These are phyloP conservation scores for Trypanosoma rangeli DNA, from an alignment of 208 protist species.

Conservation along the genomic window DNA sequence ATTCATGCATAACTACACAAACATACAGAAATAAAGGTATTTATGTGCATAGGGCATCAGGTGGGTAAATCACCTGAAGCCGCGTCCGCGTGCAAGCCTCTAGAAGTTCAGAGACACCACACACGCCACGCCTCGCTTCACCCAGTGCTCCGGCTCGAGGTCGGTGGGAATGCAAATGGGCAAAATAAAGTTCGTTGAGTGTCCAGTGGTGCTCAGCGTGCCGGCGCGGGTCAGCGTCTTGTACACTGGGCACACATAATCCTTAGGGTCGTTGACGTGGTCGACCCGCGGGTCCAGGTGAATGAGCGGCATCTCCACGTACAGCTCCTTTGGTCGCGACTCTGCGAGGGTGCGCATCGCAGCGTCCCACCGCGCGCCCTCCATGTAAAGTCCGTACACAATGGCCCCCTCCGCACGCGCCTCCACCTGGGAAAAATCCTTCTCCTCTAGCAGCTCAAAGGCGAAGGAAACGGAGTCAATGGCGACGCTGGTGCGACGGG, in stretches of 20 bases:
- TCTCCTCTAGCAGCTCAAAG: constrained; percentile 68
- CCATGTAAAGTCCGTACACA: constrained; percentile 96
- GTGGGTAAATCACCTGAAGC: not conserved
- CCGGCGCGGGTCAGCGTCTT: constrained; percentile 95
- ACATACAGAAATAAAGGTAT: not conserved
- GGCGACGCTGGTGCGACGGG: constrained; percentile 90
- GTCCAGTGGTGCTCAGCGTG: constrained; percentile 97
- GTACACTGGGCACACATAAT: constrained; percentile 97
- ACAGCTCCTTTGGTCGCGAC: constrained; percentile 95
- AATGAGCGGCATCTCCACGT: constrained; percentile 91
- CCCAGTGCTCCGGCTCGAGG: constrained; percentile 90
- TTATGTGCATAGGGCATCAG: not conserved
- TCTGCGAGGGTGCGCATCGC: constrained; percentile 77
- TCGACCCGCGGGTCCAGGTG: constrained; percentile 90
- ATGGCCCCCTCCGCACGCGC: constrained; percentile 72
- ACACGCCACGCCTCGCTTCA: constrained; percentile 93
- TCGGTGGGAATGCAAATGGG: constrained; percentile 93
- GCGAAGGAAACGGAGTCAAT: constrained; percentile 97
- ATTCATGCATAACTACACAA: no score
- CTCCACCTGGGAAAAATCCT: constrained; percentile 6
- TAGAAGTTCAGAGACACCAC: constrained; percentile 89
- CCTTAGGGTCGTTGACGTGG: constrained; percentile 39
- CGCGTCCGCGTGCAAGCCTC: not conserved
- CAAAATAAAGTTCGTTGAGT: constrained; percentile 99
- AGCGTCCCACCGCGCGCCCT: constrained; percentile 95